Evolutionary conservation across 176 grass and related monocot genomes (phyloP), one percentile per base, ranked within the genome.

Genomic region (Typha latifolia): DNA sequence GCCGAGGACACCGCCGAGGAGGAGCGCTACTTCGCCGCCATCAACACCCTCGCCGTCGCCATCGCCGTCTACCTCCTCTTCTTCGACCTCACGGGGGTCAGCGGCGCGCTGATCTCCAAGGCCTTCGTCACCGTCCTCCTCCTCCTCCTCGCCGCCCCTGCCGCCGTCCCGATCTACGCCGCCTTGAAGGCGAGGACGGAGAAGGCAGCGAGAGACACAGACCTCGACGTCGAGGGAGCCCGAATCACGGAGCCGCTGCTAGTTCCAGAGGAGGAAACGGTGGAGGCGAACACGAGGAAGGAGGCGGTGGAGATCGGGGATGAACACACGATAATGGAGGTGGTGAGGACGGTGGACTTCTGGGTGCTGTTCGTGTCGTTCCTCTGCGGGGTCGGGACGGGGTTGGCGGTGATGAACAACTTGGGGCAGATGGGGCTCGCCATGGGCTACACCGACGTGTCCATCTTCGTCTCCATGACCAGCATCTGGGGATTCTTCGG

Each of bases 401-500:
- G 94, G 37, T 76, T 97, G 5, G 76, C 89, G 26, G 94, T 97
- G 48, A 97, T 97, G 83, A 97, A 97, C 86, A 97, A 97, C 72
- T 75, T 97, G 65, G 94, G 94, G 23, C 94, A 97, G 84, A 93
- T 97, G 83, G 94, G 94, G 21, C 51, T 81, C 0, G 94, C 94
- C 49, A 90, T 97, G 89, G 94, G 89, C 23, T 90, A 90, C 83
- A 29, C 47, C 43, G 89, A 97, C 66, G 89, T 97, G 61, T 97
- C 94, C 29, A 70, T 97, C 69, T 97, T 97, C 77, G 86, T 97
- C 65, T 97, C 94, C 70, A 82, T 99, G 83, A 86, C 83, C 48
- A 92, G 89, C 88, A 99, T 90, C 37, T 92, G 89, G 89, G 94
- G 94, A 20, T 99, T 97, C 81, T 92, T 97, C 77, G 94, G 94